These are phyloP conservation scores for Bisporella sp. DNA, from an alignment of 2,329 filamentous ascomycete species.

Conservation along the genomic window DNA sequence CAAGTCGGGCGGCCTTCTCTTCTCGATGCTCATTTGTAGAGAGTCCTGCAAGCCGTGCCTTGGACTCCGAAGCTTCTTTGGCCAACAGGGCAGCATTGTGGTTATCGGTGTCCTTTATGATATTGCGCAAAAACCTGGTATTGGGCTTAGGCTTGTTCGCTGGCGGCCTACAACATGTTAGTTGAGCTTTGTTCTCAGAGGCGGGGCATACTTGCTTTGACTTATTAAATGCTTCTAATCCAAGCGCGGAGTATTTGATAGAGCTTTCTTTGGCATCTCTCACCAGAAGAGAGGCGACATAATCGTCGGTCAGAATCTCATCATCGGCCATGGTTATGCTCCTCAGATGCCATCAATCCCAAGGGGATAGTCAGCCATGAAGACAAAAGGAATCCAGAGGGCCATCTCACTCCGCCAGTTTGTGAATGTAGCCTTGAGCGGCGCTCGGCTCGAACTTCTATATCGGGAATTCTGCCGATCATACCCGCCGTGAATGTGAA, in stretches of 20 bases:
- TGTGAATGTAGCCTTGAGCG: too few species aligned
- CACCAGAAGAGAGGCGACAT: slow-evolving; percentile 71
- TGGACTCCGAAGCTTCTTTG: slow-evolving; percentile 75
- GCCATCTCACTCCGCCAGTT: too few species aligned
- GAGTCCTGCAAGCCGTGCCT: slow-evolving; percentile 59
- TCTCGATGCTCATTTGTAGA: slow-evolving; percentile 37
- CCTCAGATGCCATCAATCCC: too few species aligned
- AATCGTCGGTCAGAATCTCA: slow-evolving; percentile 63
- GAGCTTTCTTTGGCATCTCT: slow-evolving; percentile 72
- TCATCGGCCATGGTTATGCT: slow-evolving; percentile 16
- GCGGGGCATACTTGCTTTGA: slow-evolving; percentile 16
- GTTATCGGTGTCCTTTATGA: slow-evolving; percentile 79
- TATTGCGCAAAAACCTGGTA: slow-evolving; percentile 78
- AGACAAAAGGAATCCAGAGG: too few species aligned
- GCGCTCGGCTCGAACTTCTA: too few species aligned
- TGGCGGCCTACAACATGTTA: slow-evolving; percentile 31
- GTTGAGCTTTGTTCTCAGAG: background rate
- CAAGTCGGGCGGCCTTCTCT: slow-evolving; percentile 34
- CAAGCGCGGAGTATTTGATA: slow-evolving; percentile 66
- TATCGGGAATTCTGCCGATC: too few species aligned
- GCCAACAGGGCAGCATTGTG: slow-evolving; percentile 85
- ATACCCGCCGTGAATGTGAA: too few species aligned
- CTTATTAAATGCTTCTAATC: slow-evolving; percentile 59
- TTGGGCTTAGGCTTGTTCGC: slow-evolving; percentile 77
- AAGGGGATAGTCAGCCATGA: too few species aligned